Evolutionary conservation across 192 early-diverging fungal species (phyloP), one percentile per base, ranked within the genome.

Genomic region (Coemansia sp.): DNA sequence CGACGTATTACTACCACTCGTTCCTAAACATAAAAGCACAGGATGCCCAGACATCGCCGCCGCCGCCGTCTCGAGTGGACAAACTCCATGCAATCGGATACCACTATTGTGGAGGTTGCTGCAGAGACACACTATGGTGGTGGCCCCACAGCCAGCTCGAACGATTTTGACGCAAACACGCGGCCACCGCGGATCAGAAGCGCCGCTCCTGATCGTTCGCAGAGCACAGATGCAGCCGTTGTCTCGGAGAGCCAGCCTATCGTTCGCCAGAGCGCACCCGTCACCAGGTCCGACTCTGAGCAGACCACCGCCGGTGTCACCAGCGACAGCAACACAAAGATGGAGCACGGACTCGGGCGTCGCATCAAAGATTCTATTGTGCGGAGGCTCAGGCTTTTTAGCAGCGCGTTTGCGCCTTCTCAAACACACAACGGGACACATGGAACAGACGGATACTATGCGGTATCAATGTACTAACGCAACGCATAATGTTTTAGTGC

Each of bases 11-110:
- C 34, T 36, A n/a, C n/a, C 41, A n/a, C 15, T n/a, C 41, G 6
- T n/a, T 44, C 22, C 23, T 25, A 22, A 48, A 48, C n/a, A n/a
- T n/a, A 9, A 6, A 25, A 33, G 17, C 13, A 25, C 30, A 38
- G 33, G 20, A 79, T 79, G 75, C 62, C 75, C 38, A 56, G 75
- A 33, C 75, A 52, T 40, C 45, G 25, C 9, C 75, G 75, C 52
- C 63, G 64, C 53, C 59, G 57, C 41, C 64, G 76, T 13, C 55
- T 73, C 13, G 76, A 73, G 42, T 79, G 76, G 76, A 54, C 63
- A 3, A 65, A 57, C 53, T 65, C 75, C 2, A 72, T 79, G 75
- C 62, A 68, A 42, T 73, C 76, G 13, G 60, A 68, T 36, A 34
- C 55, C 6, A 80, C 77, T 9, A 66, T 80, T 2, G 63, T 80